phyloP scores from a whole-genome alignment of 164 flowering plant genomes.

The Taxillus chinensis region DNA sequence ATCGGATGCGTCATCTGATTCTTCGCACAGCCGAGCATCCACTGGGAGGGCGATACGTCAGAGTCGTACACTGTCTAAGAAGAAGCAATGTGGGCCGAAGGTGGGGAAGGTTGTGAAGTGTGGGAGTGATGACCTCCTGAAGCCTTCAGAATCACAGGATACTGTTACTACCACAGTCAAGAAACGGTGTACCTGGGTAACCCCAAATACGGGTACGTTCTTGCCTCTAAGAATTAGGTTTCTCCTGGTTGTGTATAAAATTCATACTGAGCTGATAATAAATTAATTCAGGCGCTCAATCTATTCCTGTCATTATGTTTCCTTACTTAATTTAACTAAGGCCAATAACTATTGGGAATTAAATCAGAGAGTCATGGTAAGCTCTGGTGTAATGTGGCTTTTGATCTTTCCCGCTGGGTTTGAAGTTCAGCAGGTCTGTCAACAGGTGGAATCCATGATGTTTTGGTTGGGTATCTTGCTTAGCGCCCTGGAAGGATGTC shows the following conservation, averaged over 20 bases:
- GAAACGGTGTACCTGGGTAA: slow-evolving; percentile 79
- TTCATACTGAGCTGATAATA: background rate
- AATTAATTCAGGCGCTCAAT: too few species aligned
- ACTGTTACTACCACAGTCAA: slow-evolving; percentile 20
- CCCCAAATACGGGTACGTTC: slow-evolving; percentile 55
- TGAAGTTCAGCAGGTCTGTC: too few species aligned
- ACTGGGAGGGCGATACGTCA: slow-evolving; percentile 32
- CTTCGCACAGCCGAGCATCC: slow-evolving; percentile 49
- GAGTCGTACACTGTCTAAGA: slow-evolving; percentile 10
- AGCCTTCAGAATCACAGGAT: slow-evolving; percentile 1
- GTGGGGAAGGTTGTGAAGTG: slow-evolving; percentile 19
- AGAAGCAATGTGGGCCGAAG: slow-evolving; percentile 28
- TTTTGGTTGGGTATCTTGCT: too few species aligned
- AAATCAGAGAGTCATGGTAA: too few species aligned
- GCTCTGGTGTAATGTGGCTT: too few species aligned
- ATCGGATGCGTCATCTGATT: slow-evolving; percentile 25
- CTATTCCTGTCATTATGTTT: too few species aligned
- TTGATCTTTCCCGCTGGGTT: too few species aligned
- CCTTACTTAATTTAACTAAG: too few species aligned
- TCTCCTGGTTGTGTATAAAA: background rate
- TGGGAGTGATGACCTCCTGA: slow-evolving; percentile 10
- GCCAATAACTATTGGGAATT: too few species aligned
- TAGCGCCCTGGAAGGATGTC: too few species aligned
- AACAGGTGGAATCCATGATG: too few species aligned
- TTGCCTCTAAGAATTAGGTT: background rate